Evolutionary conservation across 352 stramenopile species (phyloP).

Genomic region (Phytophthora syringae): DNA sequence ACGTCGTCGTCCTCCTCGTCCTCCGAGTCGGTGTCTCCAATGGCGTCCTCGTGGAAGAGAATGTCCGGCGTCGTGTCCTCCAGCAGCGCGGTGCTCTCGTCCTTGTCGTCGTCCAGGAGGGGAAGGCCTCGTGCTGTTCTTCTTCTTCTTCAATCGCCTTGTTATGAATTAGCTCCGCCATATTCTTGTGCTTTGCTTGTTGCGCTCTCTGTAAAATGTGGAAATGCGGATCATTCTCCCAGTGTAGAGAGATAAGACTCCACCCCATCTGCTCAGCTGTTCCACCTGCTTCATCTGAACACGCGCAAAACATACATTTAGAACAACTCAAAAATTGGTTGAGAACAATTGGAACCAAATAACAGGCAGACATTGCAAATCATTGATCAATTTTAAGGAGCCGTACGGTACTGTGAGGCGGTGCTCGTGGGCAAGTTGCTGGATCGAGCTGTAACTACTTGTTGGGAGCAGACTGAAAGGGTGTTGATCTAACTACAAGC

Average conservation of each 20-base stretch:
- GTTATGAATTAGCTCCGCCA: too few species aligned
- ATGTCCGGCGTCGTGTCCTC: constrained; percentile 43
- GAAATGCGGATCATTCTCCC: neutral
- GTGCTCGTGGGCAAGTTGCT: too few species aligned
- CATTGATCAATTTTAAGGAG: too few species aligned
- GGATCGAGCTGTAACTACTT: too few species aligned
- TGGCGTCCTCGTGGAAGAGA: constrained; percentile 40
- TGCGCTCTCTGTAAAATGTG: constrained; percentile 19
- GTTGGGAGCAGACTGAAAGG: too few species aligned
- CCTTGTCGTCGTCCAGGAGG: constrained; percentile 17
- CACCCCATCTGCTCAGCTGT: neutral
- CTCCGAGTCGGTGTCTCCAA: constrained; percentile 36
- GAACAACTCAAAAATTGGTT: neutral
- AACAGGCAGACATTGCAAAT: too few species aligned
- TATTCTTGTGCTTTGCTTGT: too few species aligned
- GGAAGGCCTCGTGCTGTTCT: constrained; percentile 21
- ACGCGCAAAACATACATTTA: neutral
- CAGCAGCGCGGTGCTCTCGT: constrained; percentile 27
- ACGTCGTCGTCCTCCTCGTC: constrained; percentile 32
- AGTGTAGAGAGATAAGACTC: neutral
- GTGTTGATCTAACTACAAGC: too few species aligned
- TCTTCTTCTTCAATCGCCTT: too few species aligned
- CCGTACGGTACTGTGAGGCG: too few species aligned
- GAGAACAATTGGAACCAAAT: too few species aligned
- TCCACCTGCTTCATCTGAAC: neutral